Evolutionary conservation across 2,329 filamentous ascomycete genomes (phyloP).

Genomic region (Neurospora sp.): DNA sequence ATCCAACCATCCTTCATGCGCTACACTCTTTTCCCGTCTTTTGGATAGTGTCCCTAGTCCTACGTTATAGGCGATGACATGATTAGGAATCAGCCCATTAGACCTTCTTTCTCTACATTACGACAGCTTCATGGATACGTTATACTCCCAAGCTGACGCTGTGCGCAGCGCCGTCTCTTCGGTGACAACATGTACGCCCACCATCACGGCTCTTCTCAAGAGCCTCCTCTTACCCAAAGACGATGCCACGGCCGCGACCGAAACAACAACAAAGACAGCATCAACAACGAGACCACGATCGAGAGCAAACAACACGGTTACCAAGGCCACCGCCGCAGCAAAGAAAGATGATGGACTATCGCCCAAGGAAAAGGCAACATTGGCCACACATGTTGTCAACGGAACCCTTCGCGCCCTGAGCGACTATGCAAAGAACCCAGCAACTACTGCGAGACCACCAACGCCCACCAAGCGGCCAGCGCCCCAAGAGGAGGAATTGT

Average conservation of each 20-base stretch:
- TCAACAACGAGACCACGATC: slow-evolving; percentile 20
- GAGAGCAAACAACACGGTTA: slow-evolving; percentile 19
- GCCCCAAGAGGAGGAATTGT: slow-evolving; percentile 26
- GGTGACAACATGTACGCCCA: slow-evolving; percentile 36
- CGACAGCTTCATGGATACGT: slow-evolving; percentile 29
- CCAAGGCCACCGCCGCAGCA: slow-evolving; percentile 18
- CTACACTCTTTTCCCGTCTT: slow-evolving; percentile 10
- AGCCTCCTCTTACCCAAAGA: slow-evolving; percentile 33
- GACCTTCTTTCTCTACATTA: slow-evolving; percentile 22
- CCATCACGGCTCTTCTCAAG: slow-evolving; percentile 35
- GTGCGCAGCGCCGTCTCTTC: slow-evolving; percentile 37
- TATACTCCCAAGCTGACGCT: slow-evolving; percentile 31
- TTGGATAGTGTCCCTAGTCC: slow-evolving; percentile 17
- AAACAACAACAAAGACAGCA: slow-evolving; percentile 13
- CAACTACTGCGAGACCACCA: slow-evolving; percentile 26
- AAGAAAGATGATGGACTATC: slow-evolving; percentile 34
- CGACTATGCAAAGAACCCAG: slow-evolving; percentile 49
- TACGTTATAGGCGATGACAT: slow-evolving; percentile 23
- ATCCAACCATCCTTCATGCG: slow-evolving; percentile 1
- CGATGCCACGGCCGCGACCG: slow-evolving; percentile 3
- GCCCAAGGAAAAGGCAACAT: slow-evolving; percentile 50
- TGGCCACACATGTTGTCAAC: slow-evolving; percentile 69
- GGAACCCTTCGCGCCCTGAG: slow-evolving; percentile 56
- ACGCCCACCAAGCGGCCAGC: slow-evolving; percentile 22
- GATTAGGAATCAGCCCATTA: slow-evolving; percentile 22